Percentiles rank a stretch among this genome's conserved stretches.
phyloP scores from a whole-genome alignment of 495 filamentous ascomycete genomes.

The Margaritispora aquatica region DNA sequence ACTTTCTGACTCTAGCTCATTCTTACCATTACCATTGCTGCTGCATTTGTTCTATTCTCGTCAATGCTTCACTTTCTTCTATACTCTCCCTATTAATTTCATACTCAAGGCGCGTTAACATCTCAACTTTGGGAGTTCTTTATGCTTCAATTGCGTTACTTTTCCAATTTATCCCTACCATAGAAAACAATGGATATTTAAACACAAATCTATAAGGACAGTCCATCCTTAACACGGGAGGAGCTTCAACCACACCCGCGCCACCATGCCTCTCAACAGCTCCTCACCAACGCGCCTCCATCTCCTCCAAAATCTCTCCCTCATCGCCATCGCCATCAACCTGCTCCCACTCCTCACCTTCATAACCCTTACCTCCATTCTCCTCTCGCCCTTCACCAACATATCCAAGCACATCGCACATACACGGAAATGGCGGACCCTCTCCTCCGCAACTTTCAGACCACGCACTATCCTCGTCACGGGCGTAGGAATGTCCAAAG shows the following conservation, averaged over 20 bases:
- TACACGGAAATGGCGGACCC: constrained; percentile 13
- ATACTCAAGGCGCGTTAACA: background rate
- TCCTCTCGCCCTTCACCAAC: constrained; percentile 45
- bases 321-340: constrained; percentile 44
- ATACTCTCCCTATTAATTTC: background rate
- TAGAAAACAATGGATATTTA: too few relatives aligned
- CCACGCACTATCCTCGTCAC: constrained; percentile 61
- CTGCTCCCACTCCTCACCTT: constrained; percentile 48
- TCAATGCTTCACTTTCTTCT: background rate
- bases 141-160: too few relatives aligned
- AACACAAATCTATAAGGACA: too few relatives aligned
- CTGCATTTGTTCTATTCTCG: background rate
- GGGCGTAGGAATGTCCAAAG: constrained; percentile 63
- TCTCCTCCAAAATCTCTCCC: constrained; percentile 38
- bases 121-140: too few relatives aligned
- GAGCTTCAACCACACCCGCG: background rate
- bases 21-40: too few relatives aligned
- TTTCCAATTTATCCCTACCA: too few relatives aligned
- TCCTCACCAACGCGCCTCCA: constrained; percentile 31
- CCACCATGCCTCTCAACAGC: constrained; percentile 19
- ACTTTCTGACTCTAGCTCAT: background rate
- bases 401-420: constrained; percentile 31
- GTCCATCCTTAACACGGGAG: too few relatives aligned
- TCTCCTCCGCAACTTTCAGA: constrained; percentile 33
- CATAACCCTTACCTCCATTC: constrained; percentile 44